Percentiles rank a stretch among this genome's conserved stretches.
phyloP scores from a whole-genome alignment of 495 filamentous ascomycete species.

The Sordaria brevicollis region DNA sequence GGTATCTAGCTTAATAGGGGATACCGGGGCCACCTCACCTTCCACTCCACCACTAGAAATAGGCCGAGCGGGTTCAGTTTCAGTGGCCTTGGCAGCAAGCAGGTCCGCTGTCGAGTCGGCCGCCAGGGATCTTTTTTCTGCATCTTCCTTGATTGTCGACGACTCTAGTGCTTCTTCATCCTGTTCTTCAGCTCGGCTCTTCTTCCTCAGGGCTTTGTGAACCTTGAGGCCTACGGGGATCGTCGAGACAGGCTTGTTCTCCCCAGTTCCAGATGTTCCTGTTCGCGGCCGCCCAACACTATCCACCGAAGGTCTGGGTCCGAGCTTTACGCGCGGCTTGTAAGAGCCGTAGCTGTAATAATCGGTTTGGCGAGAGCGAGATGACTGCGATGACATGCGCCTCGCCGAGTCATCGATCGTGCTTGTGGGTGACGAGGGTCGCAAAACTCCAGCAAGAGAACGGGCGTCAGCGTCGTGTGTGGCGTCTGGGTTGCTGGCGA shows the following conservation, averaged over 20 bases:
- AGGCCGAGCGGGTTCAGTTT: constrained; percentile 21
- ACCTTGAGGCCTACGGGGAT: constrained; percentile 47
- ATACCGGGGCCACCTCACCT: constrained; percentile 44
- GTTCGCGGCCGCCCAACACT: constrained; percentile 54
- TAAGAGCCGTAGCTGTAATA: constrained; percentile 47
- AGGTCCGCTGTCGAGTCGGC: constrained; percentile 9
- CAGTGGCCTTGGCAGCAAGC: constrained; percentile 9
- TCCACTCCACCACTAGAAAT: constrained; percentile 29
- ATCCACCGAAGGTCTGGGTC: constrained; percentile 71
- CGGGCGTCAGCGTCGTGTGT: constrained; percentile 33
- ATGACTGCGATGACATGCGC: constrained; percentile 54
- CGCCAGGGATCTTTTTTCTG: constrained; percentile 6
- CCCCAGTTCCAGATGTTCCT: constrained; percentile 28
- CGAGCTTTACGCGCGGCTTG: constrained; percentile 71
- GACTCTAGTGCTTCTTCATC: constrained; percentile 16
- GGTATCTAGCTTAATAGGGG: constrained; percentile 33
- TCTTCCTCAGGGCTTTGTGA: constrained; percentile 30
- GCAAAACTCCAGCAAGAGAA: constrained; percentile 26
- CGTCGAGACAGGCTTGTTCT: constrained; percentile 62
- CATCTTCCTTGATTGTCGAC: constrained; percentile 16
- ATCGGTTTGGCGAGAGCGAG: constrained; percentile 43
- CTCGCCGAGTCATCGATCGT: constrained; percentile 27
- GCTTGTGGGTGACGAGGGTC: constrained; percentile 28
- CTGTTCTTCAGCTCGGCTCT: constrained; percentile 25
- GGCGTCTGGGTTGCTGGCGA: constrained; percentile 27